Percentiles rank a stretch among this genome's conserved stretches.
These are phyloP conservation scores for Penicillium atrosanguineum DNA, from an alignment of 495 filamentous ascomycete species.

Conservation along the genomic window DNA sequence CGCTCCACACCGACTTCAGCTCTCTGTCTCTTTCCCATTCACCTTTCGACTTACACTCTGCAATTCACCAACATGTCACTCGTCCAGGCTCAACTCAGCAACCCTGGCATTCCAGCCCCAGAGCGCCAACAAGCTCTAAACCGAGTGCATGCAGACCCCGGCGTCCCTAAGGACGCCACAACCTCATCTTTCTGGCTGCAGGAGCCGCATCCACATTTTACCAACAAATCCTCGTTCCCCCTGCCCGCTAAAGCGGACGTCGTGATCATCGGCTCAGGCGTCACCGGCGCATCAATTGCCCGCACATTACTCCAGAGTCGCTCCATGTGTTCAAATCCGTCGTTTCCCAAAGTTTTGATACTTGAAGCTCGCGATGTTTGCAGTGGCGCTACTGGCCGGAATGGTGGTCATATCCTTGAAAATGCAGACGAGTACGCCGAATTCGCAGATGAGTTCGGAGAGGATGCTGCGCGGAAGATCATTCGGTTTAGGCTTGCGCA, in stretches of 20 bases:
- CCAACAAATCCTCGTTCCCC: slow-evolving; percentile 56
- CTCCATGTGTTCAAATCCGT: slow-evolving; percentile 18
- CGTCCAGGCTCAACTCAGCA: slow-evolving; percentile 15
- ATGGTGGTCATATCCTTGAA: slow-evolving; percentile 40
- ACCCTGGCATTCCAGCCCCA: slow-evolving; percentile 15
- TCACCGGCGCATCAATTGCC: slow-evolving; percentile 67
- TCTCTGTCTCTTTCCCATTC: neutral
- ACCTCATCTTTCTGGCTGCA: slow-evolving; percentile 75
- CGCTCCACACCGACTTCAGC: neutral
- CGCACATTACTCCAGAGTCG: slow-evolving; percentile 52
- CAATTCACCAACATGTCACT: slow-evolving; percentile 22
- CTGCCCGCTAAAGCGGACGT: slow-evolving; percentile 61
- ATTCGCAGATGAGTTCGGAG: slow-evolving; percentile 18
- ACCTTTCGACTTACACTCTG: neutral
- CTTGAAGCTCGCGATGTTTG: slow-evolving; percentile 78
- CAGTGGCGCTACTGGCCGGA: slow-evolving; percentile 75
- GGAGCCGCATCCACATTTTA: slow-evolving; percentile 49
- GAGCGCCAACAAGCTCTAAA: slow-evolving; percentile 26
- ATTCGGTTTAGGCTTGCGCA: slow-evolving; percentile 32
- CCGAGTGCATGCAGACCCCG: slow-evolving; percentile 29
- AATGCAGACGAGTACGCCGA: slow-evolving; percentile 29
- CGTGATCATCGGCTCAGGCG: slow-evolving; percentile 70
- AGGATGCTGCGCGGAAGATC: slow-evolving; percentile 25
- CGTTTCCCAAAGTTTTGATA: slow-evolving; percentile 54
- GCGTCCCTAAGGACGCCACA: slow-evolving; percentile 41